Evolutionary conservation across 495 filamentous ascomycete species (phyloP), one percentile per base, ranked within the genome.

Genomic region (Daldinia caldariorum): DNA sequence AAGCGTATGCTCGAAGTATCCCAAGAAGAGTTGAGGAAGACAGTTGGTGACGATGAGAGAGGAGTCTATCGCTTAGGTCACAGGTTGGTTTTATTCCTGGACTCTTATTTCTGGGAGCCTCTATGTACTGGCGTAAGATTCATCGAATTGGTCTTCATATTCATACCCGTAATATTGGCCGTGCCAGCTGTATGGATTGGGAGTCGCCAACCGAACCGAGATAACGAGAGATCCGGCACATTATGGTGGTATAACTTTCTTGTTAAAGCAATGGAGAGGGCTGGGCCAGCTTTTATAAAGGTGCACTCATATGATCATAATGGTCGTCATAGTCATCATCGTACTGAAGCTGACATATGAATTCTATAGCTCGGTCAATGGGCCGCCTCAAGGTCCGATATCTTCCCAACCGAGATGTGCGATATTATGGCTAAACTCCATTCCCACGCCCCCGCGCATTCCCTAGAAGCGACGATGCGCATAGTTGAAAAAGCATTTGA

Each of bases 231-330:
- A 49, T 81, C 80, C 16, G 96, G 95, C 16, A 93, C 94, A 10
- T 68, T 98, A 12, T 97, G 92, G 94, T 99, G 95, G 96, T 98
- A 97, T 82, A 83, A 81, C 0, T 97, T 97, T 75, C 78, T 99
- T 43, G 92, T 98, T 6, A 86, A 84, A 58, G 84, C 89, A 2
- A 97, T 99, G 96, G 96, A 99, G 79, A 86, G 89, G 65, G 93
- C 94, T 37, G 96, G 96, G 6, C 94, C 96, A 37, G 94, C 96
- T 0, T 99, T 98, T 74, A 98, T 99, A 82, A 99, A 99, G 88
- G 94, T 95, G 80, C 34, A 78, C 0, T 32, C 59, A 2, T 43
- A 14, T 26, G 26, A 3, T 3, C 26, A 38, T 26, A n/a, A 61
- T 61, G 26, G 26, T 5, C 38, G 35, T 37, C 20, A 8, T 8